Conservation (phyloP, 345 rosid genomes). For the Arabidopsis arenosa region DNA sequence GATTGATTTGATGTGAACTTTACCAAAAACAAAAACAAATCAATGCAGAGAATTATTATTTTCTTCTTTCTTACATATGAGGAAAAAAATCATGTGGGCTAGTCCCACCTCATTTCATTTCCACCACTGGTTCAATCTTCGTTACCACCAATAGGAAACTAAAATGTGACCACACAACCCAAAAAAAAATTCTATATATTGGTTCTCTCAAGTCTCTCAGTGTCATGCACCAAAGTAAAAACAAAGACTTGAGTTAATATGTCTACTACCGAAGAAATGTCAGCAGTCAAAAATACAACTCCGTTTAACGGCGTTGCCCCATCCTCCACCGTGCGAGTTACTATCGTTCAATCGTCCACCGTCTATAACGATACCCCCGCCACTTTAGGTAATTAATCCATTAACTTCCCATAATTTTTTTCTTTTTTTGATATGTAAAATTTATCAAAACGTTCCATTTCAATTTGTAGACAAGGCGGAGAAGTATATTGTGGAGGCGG, state of each 20-base stretch:
- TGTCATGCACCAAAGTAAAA: background rate
- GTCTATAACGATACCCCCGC: slow-evolving; percentile 79
- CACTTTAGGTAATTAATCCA: slow-evolving; percentile 48
- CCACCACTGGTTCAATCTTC: no score
- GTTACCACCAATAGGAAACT: no score
- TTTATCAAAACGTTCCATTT: background rate
- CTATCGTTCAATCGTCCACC: slow-evolving; percentile 88
- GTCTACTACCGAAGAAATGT: slow-evolving; percentile 23
- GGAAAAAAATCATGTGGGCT: no score
- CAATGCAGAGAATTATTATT: no score
- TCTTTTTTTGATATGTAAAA: background rate
- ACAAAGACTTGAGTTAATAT: background rate
- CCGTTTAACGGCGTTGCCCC: slow-evolving; percentile 42
- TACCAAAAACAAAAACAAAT: no score
- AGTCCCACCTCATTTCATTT: no score
- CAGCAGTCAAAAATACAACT: background rate
- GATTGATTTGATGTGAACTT: no score
- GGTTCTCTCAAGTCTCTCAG: background rate
- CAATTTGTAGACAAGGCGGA: slow-evolving; percentile 51
- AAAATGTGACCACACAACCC: no score
- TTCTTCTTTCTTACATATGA: no score
- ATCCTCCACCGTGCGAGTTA: slow-evolving; percentile 61
- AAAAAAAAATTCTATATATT: no score
- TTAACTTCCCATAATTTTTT: background rate
- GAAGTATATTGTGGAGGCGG: slow-evolving; percentile 75